Conservation (phyloP, 108 stramenopile genomes). For the Pseudonitzschia multiseries region DNA sequence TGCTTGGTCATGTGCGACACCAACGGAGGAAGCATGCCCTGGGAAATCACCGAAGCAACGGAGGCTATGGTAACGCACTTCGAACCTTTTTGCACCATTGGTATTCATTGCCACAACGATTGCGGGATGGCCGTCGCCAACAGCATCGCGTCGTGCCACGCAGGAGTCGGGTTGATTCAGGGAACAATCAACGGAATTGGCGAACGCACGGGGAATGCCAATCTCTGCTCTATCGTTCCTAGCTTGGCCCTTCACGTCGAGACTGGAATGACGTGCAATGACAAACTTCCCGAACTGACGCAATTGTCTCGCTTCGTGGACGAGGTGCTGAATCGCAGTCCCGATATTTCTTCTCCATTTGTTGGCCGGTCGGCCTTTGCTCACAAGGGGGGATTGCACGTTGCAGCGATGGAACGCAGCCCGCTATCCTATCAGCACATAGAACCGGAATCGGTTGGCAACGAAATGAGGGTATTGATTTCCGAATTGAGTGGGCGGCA, state of each 20-base stretch:
- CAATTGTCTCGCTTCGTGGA: slow-evolving; percentile 85
- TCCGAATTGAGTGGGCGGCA: slow-evolving; percentile 87
- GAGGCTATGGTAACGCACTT: slow-evolving; percentile 48
- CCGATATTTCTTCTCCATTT: slow-evolving; percentile 67
- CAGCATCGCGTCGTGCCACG: slow-evolving; percentile 65
- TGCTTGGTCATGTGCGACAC: slow-evolving; percentile 94
- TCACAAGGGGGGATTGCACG: slow-evolving; percentile 95
- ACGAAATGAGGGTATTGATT: slow-evolving; percentile 79
- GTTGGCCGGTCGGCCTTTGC: slow-evolving; percentile 93
- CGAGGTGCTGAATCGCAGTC: slow-evolving; percentile 84
- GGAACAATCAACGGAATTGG: slow-evolving; percentile 93
- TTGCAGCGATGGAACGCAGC: slow-evolving; percentile 86
- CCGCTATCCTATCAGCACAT: slow-evolving; percentile 88
- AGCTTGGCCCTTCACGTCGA: slow-evolving; percentile 78
- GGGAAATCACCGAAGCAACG: slow-evolving; percentile 73
- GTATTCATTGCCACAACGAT: slow-evolving; percentile 94
- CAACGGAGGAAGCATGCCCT: slow-evolving; percentile 92
- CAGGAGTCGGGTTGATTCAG: slow-evolving; percentile 87
- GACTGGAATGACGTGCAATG: slow-evolving; percentile 50
- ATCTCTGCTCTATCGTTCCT: slow-evolving; percentile 86
- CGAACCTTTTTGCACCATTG: slow-evolving; percentile 47
- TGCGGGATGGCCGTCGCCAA: slow-evolving; percentile 95
- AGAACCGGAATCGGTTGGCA: slow-evolving; percentile 85
- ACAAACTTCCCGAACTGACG: slow-evolving; percentile 70
- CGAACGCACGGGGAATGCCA: slow-evolving; percentile 94